Evolutionary conservation across 2,329 filamentous ascomycete species (phyloP).

Genomic region (Amylocarpus encephaloides): DNA sequence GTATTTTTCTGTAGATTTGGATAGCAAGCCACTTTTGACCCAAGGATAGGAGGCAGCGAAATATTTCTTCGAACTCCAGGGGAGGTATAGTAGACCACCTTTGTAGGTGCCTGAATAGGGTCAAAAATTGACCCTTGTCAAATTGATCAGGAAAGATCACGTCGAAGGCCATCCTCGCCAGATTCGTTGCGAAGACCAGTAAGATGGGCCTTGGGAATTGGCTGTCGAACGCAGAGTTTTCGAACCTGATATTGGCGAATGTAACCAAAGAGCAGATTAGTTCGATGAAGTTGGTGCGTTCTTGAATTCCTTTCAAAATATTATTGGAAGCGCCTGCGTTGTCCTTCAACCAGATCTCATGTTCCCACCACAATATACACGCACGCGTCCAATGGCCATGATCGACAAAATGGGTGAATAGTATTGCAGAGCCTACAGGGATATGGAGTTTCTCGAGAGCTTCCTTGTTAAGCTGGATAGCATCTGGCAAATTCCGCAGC

Average conservation of each 20-base stretch:
- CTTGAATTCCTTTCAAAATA: conserved; percentile 13
- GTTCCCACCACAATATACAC: conserved; percentile 20
- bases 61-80: conserved; percentile 15
- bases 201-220: neutral
- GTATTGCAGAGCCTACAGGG: conserved; percentile 20
- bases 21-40: conserved; percentile 18
- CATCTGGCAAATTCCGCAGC: conserved; percentile 35
- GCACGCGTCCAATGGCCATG: conserved; percentile 22
- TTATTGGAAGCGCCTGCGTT: conserved; percentile 6
- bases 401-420: conserved; percentile 22
- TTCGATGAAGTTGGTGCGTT: conserved; percentile 9
- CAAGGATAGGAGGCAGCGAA: conserved; percentile 17
- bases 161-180: conserved; percentile 16
- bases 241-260: conserved; percentile 11
- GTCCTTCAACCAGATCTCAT: conserved; percentile 4
- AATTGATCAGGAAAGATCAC: conserved; percentile 5
- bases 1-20: conserved; percentile 22
- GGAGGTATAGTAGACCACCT: conserved; percentile 17
- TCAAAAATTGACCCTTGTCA: conserved; percentile 9
- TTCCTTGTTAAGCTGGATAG: conserved; percentile 21
- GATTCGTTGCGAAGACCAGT: conserved; percentile 14
- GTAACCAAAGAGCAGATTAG: conserved; percentile 15
- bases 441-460: conserved; percentile 14
- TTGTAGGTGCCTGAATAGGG: conserved; percentile 18
- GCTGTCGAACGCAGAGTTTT: neutral